Conservation (phyloP, 2,329 filamentous ascomycete genomes). For the Elsinoe batatas region DNA sequence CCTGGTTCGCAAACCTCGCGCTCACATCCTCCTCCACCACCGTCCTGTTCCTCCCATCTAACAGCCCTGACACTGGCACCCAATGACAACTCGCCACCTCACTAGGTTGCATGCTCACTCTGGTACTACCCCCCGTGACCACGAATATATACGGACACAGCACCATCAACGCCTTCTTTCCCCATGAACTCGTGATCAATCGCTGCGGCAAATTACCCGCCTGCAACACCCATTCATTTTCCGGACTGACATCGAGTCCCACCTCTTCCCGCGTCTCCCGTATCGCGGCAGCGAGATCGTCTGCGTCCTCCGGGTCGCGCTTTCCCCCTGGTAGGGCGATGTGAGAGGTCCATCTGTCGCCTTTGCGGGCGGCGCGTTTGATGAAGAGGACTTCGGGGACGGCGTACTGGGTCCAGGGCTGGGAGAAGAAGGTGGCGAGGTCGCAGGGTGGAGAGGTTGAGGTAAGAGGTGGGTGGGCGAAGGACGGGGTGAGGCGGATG, state of each 20-base stretch:
- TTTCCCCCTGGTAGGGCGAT: conserved; percentile 60
- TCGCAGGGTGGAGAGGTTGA: conserved; percentile 23
- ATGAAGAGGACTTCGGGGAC: conserved; percentile 63
- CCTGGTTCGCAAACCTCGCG: conserved; percentile 48
- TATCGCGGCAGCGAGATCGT: conserved; percentile 53
- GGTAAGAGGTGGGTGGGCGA: conserved; percentile 41
- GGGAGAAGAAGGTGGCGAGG: conserved; percentile 49
- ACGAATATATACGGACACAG: conserved; percentile 60
- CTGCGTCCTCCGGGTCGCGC: conserved; percentile 52
- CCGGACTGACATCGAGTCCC: conserved; percentile 44
- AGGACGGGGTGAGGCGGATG: conserved; percentile 51
- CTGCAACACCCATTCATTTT: conserved; percentile 22
- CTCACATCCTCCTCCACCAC: conserved; percentile 55
- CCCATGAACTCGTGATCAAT: conserved; percentile 57
- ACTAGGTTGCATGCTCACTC: conserved; percentile 52
- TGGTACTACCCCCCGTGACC: conserved; percentile 44
- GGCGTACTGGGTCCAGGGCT: conserved; percentile 55
- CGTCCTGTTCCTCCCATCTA: conserved; percentile 51
- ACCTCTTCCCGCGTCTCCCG: conserved; percentile 59
- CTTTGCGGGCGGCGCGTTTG: conserved; percentile 54
- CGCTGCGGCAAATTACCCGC: conserved; percentile 54
- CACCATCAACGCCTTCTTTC: conserved; percentile 55
- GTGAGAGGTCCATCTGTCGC: conserved; percentile 61
- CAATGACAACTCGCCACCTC: conserved; percentile 61
- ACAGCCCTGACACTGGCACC: conserved; percentile 53